Conservation (phyloP, 768 basidiomycete species). For the Royoungia palumana region DNA sequence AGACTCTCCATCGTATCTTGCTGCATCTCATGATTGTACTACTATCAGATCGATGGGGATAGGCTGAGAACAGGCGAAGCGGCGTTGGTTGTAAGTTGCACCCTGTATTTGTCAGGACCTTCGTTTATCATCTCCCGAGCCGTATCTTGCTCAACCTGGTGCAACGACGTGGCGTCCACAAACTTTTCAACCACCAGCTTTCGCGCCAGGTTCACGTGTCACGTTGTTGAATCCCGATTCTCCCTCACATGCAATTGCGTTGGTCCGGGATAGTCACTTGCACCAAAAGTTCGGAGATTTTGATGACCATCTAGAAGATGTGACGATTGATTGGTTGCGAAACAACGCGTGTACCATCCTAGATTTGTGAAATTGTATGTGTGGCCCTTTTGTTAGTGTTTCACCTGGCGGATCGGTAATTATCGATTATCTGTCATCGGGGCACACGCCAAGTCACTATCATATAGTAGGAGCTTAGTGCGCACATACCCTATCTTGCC, state of each 20-base stretch:
- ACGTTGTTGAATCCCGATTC: conserved; percentile 44
- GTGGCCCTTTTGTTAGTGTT: not conserved
- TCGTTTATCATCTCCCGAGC: conserved; percentile 34
- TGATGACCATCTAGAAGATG: conserved; percentile 79
- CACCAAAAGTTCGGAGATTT: conserved; percentile 72
- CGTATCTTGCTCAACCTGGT: conserved; percentile 44
- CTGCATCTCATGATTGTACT: conserved; percentile 6
- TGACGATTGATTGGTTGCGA: conserved; percentile 48
- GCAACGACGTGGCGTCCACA: conserved; percentile 48
- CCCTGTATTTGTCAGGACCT: not conserved
- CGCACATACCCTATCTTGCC: not conserved
- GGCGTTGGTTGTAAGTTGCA: conserved; percentile 54
- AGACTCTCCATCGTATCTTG: not conserved
- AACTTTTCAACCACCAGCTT: conserved; percentile 37
- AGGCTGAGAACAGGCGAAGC: conserved; percentile 48
- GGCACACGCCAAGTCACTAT: not conserved
- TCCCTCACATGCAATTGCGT: conserved; percentile 44
- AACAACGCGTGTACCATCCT: conserved; percentile 35
- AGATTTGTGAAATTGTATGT: conserved; percentile 10
- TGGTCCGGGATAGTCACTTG: conserved; percentile 48
- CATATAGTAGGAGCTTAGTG: no score
- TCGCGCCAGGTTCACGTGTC: conserved; percentile 44
- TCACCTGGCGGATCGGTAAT: no score
- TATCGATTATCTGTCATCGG: no score
- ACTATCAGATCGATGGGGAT: conserved; percentile 55